Percentiles rank a stretch among this genome's conserved stretches.
phyloP scores from a whole-genome alignment of 306 rosid genomes.

The Arachis hypogaea region DNA sequence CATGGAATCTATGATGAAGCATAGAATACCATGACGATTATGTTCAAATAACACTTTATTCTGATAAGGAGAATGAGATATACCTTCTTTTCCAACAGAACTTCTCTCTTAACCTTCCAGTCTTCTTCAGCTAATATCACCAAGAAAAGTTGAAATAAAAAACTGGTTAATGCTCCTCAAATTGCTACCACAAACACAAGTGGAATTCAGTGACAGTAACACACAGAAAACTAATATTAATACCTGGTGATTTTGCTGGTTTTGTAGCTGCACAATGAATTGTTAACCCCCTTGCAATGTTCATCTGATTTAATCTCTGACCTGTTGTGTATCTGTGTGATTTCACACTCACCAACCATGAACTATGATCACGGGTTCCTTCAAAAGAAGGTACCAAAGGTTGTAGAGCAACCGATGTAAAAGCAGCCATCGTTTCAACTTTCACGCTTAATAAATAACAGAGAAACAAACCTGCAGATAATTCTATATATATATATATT shows the following conservation, averaged over 20 bases:
- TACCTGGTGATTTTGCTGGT: conserved; percentile 90
- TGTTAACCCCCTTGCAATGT: conserved; percentile 52
- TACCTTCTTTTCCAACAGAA: conserved; percentile 78
- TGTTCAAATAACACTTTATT: conserved; percentile 2
- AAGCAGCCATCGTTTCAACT: conserved; percentile 58
- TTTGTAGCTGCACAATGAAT: conserved; percentile 78
- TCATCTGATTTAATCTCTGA: conserved; percentile 42
- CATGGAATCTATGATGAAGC: neutral
- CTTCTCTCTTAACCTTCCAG: conserved; percentile 85
- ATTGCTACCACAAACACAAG: conserved; percentile 15
- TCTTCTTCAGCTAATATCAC: conserved; percentile 93
- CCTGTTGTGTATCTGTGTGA: conserved; percentile 45
- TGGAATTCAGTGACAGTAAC: neutral
- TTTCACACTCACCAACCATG: conserved; percentile 47
- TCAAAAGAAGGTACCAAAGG: conserved; percentile 52
- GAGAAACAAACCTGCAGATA: conserved; percentile 1
- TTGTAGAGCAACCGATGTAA: conserved; percentile 58
- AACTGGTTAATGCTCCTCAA: conserved; percentile 28
- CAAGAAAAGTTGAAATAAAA: conserved; percentile 35
- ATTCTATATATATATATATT: no score
- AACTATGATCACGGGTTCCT: conserved; percentile 44
- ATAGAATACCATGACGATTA: neutral
- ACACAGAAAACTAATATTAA: conserved; percentile 8
- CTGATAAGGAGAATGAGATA: conserved; percentile 16
- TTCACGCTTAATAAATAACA: neutral